Base-by-base conservation (phyloP, 2,329 filamentous ascomycete species). In the Aphanocladium album region DNA sequence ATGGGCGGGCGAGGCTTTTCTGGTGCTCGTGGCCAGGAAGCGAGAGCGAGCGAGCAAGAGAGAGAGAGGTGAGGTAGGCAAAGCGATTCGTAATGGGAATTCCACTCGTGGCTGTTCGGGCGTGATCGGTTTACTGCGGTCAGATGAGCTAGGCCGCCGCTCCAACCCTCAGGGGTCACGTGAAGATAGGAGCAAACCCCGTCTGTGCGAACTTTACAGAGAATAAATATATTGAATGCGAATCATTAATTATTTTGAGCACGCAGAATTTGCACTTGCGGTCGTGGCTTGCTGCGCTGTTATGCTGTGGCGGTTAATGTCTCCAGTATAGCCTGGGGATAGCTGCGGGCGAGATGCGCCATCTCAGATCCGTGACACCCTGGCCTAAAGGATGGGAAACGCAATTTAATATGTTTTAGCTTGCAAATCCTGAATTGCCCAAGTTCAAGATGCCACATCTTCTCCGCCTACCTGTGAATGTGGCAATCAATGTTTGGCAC, bases 101-200 rank as follows among this genome's bases (percentile, higher is more conserved):
- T 50, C n/a, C n/a, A 27, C 14, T 41, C 23, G 35, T 21, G 35
- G 9, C 9, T 39, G 49, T 33, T 51, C 23, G 55, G 35, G 46
- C 55, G 46, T 51, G 55, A 41, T 58, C 55, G 45, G 55, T 50
- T 57, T 50, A n/a, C 12, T 23, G 23, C 21, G 55, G 55, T 46
- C 39, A 56, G 53, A 56, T 57, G 45, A 39, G 55, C 27, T 19
- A 30, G 53, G 33, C 30, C 19, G 43, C 45, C 12, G 35, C 46
- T 23, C 21, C 21, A 35, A 7, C 30, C 25, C 7, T 19, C 19
- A 14, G 23, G 30, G 23, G 55, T 58, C 55, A 58, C 55, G 55
- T 58, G 55, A 43, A 58, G 55, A 25, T 33, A 35, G 8, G 21
- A 27, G 45, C 14, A n/a, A 5, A 46, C 25, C 39, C 45, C 39